Base-by-base conservation (phyloP, 129 eudicot species). In the Calendula officinalis region DNA sequence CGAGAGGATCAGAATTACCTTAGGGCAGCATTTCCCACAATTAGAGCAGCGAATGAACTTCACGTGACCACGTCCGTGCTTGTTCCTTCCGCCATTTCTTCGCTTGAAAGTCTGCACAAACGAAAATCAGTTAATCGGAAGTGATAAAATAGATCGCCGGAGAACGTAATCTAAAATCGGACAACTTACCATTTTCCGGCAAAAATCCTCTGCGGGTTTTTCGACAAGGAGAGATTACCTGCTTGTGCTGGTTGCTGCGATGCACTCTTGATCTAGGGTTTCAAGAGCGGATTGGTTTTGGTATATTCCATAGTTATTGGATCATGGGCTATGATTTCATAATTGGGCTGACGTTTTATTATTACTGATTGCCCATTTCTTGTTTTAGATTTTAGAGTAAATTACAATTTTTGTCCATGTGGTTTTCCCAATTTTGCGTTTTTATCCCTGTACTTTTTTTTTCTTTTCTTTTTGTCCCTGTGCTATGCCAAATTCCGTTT, bases 51-150 rank as follows among this genome's bases (percentile, higher is more conserved):
- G 89, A 66, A 86, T 83, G 82, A 86, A 86, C 17, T 80, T 83
- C 34, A 77, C 82, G 38, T 86, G 95, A 59, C 86, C 94, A 56
- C 89, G 94, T 2, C 94, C 94, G 53, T 86, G 94, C 85, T 86
- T 86, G 89, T 82, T 86, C 42, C 94, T 80, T 15, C 94, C 94
- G n/a, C 86, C 94, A 66, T 86, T 86, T 63, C 86, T 86, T 64
- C 94, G 54, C 78, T 86, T 86, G 62, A 86, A 86, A 34, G 94
- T 86, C 94, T 86, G 56, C 66, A 69, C 46, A 38, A 1, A 70
- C 4, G 8, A 27, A 46, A 34, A 30, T 34, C 37, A 32, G 37
- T 52, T 5, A 56, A 59, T 27, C 13, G 53, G 17, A 42, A 36
- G 10, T 2, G 16, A 42, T 6, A 11, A 7, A 2, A 56, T 6